Evolutionary conservation across 78 protist genomes (phyloP).

Genomic region (Dictyostelium discoideum): DNA sequence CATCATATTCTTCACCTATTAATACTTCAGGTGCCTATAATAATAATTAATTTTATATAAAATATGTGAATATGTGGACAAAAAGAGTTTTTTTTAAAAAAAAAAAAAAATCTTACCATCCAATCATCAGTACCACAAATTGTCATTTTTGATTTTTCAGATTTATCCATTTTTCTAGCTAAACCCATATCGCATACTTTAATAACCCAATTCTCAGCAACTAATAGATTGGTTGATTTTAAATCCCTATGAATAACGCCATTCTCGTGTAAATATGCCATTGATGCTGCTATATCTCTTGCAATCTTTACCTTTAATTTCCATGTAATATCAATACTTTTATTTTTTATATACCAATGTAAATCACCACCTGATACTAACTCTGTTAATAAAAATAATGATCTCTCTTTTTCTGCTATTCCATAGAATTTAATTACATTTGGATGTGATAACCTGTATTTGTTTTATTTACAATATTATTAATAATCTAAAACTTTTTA

Average conservation of each 20-base stretch:
- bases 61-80: not conserved
- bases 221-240: slow-evolving; percentile 82
- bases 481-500: too few species aligned
- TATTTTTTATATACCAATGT: slow-evolving; percentile 70
- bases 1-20: slow-evolving; percentile 73
- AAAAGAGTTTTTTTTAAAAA: not conserved
- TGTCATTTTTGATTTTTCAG: slow-evolving; percentile 55
- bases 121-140: slow-evolving; percentile 81
- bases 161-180: slow-evolving; percentile 25
- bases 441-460: slow-evolving; percentile 34
- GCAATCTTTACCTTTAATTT: slow-evolving; percentile 31
- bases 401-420: slow-evolving; percentile 62
- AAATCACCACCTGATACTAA: slow-evolving; percentile 69
- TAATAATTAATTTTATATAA: not conserved
- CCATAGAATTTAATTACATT: slow-evolving; percentile 73
- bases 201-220: slow-evolving; percentile 59
- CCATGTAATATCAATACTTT: slow-evolving; percentile 8
- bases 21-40: slow-evolving; percentile 63
- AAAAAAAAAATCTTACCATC: not conserved
- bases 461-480: too few species aligned
- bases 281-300: slow-evolving; percentile 70
- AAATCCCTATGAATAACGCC: slow-evolving; percentile 87
- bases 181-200: slow-evolving; percentile 89
- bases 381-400: slow-evolving; percentile 69
- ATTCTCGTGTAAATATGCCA: slow-evolving; percentile 79